Percentiles rank a stretch among this genome's conserved stretches.
phyloP scores from a whole-genome alignment of 2,329 filamentous ascomycete genomes.

The Calonectria henricotiae region DNA sequence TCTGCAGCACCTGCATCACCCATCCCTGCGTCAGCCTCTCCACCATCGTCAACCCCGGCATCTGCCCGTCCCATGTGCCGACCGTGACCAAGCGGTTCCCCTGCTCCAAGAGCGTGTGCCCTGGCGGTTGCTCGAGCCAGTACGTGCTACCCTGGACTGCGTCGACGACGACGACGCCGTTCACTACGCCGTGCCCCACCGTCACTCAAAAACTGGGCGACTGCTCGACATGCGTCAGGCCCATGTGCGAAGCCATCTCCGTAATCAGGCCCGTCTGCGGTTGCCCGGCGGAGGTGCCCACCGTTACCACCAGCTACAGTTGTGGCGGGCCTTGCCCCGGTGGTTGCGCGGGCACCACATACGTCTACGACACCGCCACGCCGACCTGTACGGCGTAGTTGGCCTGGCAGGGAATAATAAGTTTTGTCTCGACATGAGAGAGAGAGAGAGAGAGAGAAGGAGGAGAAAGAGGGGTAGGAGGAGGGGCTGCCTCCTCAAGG shows the following conservation, averaged over 20 bases:
- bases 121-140: slow-evolving; percentile 48
- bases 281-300: slow-evolving; percentile 54
- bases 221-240: slow-evolving; percentile 57
- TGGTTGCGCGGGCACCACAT: slow-evolving; percentile 54
- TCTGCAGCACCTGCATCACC: slow-evolving; percentile 57
- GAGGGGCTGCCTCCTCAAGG: no score
- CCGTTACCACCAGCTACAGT: slow-evolving; percentile 51
- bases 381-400: slow-evolving; percentile 39
- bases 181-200: slow-evolving; percentile 54
- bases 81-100: slow-evolving; percentile 52
- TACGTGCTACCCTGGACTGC: slow-evolving; percentile 47
- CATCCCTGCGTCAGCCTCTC: slow-evolving; percentile 53
- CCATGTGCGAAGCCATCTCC: slow-evolving; percentile 52
- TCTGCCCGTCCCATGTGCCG: slow-evolving; percentile 52
- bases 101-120: slow-evolving; percentile 46
- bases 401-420: no score
- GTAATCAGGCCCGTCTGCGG: slow-evolving; percentile 56
- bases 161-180: slow-evolving; percentile 28
- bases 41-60: slow-evolving; percentile 55
- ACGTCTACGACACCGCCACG: slow-evolving; percentile 47
- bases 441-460: no score
- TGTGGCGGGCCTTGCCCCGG: slow-evolving; percentile 50
- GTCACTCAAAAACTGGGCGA: slow-evolving; percentile 53
- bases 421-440: no score
- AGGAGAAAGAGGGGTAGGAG: no score